Percentiles rank a stretch among this genome's conserved stretches.
Conservation (phyloP, 371 early-diverging fungal genomes). For the Mucor piriformis region DNA sequence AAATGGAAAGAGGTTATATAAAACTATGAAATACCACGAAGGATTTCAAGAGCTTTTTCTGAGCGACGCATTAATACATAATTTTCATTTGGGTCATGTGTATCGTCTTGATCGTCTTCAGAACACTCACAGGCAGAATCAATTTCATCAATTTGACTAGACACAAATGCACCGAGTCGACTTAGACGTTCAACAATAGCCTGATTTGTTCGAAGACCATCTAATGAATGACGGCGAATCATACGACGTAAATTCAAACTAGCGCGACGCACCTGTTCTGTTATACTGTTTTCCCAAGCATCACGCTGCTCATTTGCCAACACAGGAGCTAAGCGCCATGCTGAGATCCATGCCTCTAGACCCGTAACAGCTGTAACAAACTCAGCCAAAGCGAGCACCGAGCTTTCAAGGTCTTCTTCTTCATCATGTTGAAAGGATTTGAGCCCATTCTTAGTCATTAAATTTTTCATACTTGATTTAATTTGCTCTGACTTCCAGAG, state of each 20-base stretch:
- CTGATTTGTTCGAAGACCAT: conserved; percentile 36
- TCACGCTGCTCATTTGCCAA: conserved; percentile 14
- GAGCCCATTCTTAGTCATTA: neutral
- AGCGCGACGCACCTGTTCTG: conserved; percentile 29
- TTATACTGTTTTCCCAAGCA: conserved; percentile 18
- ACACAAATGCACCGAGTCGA: conserved; percentile 32
- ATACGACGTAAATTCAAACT: conserved; percentile 36
- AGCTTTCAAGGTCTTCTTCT: conserved; percentile 34
- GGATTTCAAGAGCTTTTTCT: conserved; percentile 36
- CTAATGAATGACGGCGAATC: conserved; percentile 37
- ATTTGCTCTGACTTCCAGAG: conserved; percentile 33
- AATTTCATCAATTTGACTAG: conserved; percentile 24
- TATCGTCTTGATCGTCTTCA: conserved; percentile 11
- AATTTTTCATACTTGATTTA: conserved; percentile 17
- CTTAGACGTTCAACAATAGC: conserved; percentile 33
- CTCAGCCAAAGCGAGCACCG: conserved; percentile 40
- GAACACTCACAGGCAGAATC: conserved; percentile 34
- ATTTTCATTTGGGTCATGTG: conserved; percentile 2
- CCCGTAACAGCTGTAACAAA: conserved; percentile 42
- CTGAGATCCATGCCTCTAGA: conserved; percentile 47
- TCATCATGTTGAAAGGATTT: neutral
- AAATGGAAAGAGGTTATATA: neutral
- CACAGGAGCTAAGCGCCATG: conserved; percentile 26
- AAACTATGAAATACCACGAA: conserved; percentile 34
- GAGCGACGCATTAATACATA: conserved; percentile 18